Conservation (phyloP, 192 early-diverging fungal species). For the Linnemannia elongata region DNA sequence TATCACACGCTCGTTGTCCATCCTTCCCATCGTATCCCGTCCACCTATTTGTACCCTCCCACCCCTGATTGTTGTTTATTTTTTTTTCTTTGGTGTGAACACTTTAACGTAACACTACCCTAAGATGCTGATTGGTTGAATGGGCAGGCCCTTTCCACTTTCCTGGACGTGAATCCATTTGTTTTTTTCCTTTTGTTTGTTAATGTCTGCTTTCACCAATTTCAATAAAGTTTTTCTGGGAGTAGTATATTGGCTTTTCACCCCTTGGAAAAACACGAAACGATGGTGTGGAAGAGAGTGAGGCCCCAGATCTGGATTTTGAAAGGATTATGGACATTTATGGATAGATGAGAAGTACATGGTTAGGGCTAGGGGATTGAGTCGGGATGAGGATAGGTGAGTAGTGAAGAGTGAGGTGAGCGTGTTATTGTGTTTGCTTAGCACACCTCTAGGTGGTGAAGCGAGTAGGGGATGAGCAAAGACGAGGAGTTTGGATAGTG, state of each 20-base stretch:
- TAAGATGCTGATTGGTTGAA: not conserved
- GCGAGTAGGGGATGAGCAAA: not conserved
- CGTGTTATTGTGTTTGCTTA: not conserved
- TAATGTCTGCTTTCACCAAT: not conserved
- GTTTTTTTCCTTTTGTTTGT: not conserved
- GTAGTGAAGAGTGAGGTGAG: not conserved
- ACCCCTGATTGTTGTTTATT: not conserved
- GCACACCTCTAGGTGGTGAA: not conserved
- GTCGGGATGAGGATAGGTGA: not conserved
- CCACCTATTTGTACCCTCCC: not conserved
- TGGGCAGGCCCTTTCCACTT: not conserved
- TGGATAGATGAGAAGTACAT: no score
- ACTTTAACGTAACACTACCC: not conserved
- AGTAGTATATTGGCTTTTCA: not conserved
- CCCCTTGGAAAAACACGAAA: not conserved
- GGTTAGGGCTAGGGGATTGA: no score
- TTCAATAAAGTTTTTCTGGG: not conserved
- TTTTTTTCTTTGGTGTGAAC: not conserved
- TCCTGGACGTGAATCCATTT: no score
- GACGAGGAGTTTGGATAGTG: not conserved
- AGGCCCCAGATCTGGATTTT: no score
- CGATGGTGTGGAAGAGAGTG: not conserved
- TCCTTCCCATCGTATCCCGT: not conserved
- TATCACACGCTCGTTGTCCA: not conserved
- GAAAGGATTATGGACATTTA: no score